Evolutionary conservation across 2,329 filamentous ascomycete species (phyloP).

Genomic region (Geoglossum cookeanum): DNA sequence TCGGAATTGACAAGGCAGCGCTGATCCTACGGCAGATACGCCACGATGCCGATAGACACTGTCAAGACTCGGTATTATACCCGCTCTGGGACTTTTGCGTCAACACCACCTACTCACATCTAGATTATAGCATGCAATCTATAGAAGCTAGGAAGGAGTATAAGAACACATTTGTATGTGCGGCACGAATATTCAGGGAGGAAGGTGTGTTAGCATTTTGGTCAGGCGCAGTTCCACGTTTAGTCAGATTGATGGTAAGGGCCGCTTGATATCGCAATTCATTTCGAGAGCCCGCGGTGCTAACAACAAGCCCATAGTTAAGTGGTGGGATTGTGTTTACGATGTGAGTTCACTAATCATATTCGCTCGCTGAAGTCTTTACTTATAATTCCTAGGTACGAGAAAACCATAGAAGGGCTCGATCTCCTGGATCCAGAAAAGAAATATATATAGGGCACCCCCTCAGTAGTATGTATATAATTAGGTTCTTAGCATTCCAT

Average conservation of each 20-base stretch:
- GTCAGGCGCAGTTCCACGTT: slow-evolving; percentile 74
- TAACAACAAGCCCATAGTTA: slow-evolving; percentile 22
- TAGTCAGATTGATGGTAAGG: slow-evolving; percentile 51
- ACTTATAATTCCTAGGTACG: slow-evolving; percentile 38
- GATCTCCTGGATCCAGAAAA: slow-evolving; percentile 62
- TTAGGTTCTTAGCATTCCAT: too few relatives aligned
- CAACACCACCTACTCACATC: slow-evolving; percentile 7
- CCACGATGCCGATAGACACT: slow-evolving; percentile 61
- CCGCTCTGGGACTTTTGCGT: background rate
- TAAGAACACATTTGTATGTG: slow-evolving; percentile 75
- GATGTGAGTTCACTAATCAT: slow-evolving; percentile 35
- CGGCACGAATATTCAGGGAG: slow-evolving; percentile 62
- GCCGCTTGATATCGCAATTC: background rate
- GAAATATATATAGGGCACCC: slow-evolving; percentile 45
- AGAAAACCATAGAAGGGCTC: slow-evolving; percentile 87
- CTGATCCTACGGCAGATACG: slow-evolving; percentile 14
- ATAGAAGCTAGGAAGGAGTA: slow-evolving; percentile 67
- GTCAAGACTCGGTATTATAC: slow-evolving; percentile 55
- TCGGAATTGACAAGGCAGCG: background rate
- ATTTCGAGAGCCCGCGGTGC: background rate
- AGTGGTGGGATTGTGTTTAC: slow-evolving; percentile 97
- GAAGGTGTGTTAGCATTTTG: slow-evolving; percentile 84
- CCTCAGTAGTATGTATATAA: background rate
- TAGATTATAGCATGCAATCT: slow-evolving; percentile 61
- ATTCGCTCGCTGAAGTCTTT: slow-evolving; percentile 5